Conservation (phyloP, 2,329 filamentous ascomycete genomes). For the Hymenoscyphus albidus region DNA sequence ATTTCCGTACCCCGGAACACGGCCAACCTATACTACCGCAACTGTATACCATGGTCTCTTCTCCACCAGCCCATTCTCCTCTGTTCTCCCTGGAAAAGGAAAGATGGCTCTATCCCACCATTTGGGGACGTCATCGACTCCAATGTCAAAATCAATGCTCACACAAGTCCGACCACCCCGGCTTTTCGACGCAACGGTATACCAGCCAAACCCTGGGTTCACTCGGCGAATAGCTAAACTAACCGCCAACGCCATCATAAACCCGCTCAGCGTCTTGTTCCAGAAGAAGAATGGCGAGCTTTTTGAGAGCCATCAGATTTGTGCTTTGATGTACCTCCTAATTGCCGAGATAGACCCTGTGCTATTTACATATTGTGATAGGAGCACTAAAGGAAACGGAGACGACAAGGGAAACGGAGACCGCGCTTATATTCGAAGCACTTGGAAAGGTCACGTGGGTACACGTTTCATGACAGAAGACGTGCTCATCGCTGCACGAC, state of each 20-base stretch:
- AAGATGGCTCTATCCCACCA: neutral
- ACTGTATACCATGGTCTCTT: slow-evolving; percentile 55
- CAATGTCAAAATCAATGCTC: slow-evolving; percentile 31
- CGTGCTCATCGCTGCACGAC: slow-evolving; percentile 38
- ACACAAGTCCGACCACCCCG: slow-evolving; percentile 42
- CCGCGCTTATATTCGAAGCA: neutral
- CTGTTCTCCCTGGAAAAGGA: slow-evolving; percentile 48
- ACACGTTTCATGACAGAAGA: neutral
- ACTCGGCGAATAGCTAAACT: slow-evolving; percentile 79
- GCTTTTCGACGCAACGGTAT: slow-evolving; percentile 40
- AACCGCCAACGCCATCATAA: slow-evolving; percentile 74
- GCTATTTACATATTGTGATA: slow-evolving; percentile 39
- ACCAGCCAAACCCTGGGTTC: slow-evolving; percentile 46
- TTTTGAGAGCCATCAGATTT: slow-evolving; percentile 55
- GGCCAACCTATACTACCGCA: slow-evolving; percentile 72
- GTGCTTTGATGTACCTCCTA: slow-evolving; percentile 62
- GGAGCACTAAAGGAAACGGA: no score
- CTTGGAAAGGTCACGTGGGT: slow-evolving; percentile 34
- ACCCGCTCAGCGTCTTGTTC: slow-evolving; percentile 78
- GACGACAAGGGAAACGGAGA: no score
- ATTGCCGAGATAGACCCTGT: slow-evolving; percentile 71
- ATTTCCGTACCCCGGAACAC: slow-evolving; percentile 52
- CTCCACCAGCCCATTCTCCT: slow-evolving; percentile 48
- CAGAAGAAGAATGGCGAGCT: slow-evolving; percentile 75
- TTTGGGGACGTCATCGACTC: neutral